phyloP scores from a whole-genome alignment of 2,329 filamentous ascomycete species.

The Xylaria sp. region DNA sequence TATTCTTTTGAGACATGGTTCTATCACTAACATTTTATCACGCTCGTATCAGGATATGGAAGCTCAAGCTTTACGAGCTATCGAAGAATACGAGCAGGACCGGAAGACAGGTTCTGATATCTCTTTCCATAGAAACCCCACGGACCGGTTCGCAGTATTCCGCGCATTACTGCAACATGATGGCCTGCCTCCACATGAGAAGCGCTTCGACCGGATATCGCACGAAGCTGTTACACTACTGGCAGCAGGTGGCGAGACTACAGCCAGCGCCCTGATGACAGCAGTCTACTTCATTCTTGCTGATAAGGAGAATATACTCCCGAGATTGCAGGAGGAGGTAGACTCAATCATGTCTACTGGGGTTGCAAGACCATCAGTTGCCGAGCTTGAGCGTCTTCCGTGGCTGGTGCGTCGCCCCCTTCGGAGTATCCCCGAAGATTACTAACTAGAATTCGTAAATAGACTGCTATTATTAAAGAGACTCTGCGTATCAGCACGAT shows the following conservation, averaged over 20 bases:
- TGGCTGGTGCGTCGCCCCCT: conserved; percentile 30
- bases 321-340: conserved; percentile 31
- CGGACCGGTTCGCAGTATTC: conserved; percentile 32
- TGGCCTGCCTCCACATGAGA: conserved; percentile 32
- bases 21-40: neutral
- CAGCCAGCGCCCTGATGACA: conserved; percentile 20
- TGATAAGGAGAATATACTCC: conserved; percentile 25
- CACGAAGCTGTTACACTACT: conserved; percentile 37
- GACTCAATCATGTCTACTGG: conserved; percentile 15
- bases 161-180: conserved; percentile 27
- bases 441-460: neutral
- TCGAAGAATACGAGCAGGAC: conserved; percentile 21
- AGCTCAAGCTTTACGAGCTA: conserved; percentile 23
- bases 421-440: no score
- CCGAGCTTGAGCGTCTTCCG: conserved; percentile 35
- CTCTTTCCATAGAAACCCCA: conserved; percentile 20
- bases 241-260: conserved; percentile 37
- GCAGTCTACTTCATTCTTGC: conserved; percentile 35
- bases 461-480: conserved; percentile 40
- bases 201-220: conserved; percentile 34
- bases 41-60: conserved; percentile 30
- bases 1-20: neutral
- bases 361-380: conserved; percentile 30
- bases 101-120: neutral
- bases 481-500: conserved; percentile 30